Conservation (phyloP, 2,329 filamentous ascomycete species). For the Claviceps sp. region DNA sequence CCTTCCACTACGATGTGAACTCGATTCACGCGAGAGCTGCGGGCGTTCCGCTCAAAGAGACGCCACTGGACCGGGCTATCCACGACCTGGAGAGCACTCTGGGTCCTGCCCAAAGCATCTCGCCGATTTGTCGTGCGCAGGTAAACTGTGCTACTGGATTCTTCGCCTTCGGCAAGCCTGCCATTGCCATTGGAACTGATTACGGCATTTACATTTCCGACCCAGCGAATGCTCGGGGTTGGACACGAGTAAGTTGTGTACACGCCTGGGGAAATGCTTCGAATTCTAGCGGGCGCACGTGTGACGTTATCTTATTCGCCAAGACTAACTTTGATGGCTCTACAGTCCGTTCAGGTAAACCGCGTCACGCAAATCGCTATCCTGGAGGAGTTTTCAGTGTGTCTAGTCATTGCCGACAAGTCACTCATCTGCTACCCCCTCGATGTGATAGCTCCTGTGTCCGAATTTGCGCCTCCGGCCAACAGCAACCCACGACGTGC, state of each 20-base stretch:
- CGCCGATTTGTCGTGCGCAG: conserved; percentile 66
- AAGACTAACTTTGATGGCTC: conserved; percentile 1
- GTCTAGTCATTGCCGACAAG: conserved; percentile 83
- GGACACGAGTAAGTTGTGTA: conserved; percentile 56
- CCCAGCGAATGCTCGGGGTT: conserved; percentile 77
- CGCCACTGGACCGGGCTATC: conserved; percentile 82
- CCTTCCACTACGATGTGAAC: conserved; percentile 66
- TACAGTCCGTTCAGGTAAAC: conserved; percentile 58
- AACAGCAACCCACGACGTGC: conserved; percentile 68
- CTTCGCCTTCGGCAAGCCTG: conserved; percentile 65
- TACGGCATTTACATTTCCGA: conserved; percentile 87
- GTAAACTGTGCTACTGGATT: conserved; percentile 94
- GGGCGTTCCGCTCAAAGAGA: conserved; percentile 71
- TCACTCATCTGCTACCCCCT: conserved; percentile 87
- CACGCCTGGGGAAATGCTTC: not conserved
- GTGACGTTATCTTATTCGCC: not conserved
- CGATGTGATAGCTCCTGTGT: conserved; percentile 61
- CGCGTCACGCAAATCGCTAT: conserved; percentile 88
- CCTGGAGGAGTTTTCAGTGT: conserved; percentile 88
- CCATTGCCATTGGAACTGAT: conserved; percentile 91
- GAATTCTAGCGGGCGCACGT: not conserved
- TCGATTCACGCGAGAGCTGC: conserved; percentile 45
- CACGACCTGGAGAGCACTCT: conserved; percentile 73
- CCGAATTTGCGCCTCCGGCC: conserved; percentile 44
- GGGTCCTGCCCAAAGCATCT: conserved; percentile 54